Percentiles rank a stretch among this genome's conserved stretches.
Evolutionary conservation across 192 early-diverging fungal genomes (phyloP).

Genomic region (Coemansia biformis): DNA sequence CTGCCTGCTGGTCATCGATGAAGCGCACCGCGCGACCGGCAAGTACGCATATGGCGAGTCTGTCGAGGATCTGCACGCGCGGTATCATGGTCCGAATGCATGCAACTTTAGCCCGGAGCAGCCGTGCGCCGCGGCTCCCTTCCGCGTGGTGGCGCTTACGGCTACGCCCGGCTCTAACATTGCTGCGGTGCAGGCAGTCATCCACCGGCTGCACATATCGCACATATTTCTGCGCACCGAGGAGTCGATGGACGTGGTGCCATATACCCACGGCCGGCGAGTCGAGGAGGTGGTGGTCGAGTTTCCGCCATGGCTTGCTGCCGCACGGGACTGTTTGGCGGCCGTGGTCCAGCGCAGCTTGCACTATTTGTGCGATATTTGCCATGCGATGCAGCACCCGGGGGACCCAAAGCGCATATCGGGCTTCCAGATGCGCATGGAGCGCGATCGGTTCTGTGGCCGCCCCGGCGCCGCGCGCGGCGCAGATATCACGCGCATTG

Average conservation of each 20-base stretch:
- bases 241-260: constrained; percentile 75
- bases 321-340: constrained; percentile 41
- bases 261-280: constrained; percentile 62
- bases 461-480: constrained; percentile 6
- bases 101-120: constrained; percentile 6
- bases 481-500: constrained; percentile 22
- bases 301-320: constrained; percentile 48
- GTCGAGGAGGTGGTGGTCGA: constrained; percentile 64
- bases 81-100: constrained; percentile 19
- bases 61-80: constrained; percentile 53
- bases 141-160: constrained; percentile 79
- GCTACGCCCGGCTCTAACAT: constrained; percentile 79
- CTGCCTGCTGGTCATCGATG: constrained; percentile 76
- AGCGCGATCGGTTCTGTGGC: constrained; percentile 27
- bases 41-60: constrained; percentile 77
- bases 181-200: constrained; percentile 65
- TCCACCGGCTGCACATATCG: constrained; percentile 70
- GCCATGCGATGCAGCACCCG: constrained; percentile 31
- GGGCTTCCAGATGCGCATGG: constrained; percentile 29
- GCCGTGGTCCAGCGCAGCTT: constrained; percentile 50
- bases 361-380: constrained; percentile 44
- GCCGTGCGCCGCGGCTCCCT: constrained; percentile 39
- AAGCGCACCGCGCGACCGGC: constrained; percentile 86
- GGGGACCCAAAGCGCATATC: constrained; percentile 28
- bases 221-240: constrained; percentile 83